phyloP scores from a whole-genome alignment of 352 stramenopile species.

The Phytophthora litchii region DNA sequence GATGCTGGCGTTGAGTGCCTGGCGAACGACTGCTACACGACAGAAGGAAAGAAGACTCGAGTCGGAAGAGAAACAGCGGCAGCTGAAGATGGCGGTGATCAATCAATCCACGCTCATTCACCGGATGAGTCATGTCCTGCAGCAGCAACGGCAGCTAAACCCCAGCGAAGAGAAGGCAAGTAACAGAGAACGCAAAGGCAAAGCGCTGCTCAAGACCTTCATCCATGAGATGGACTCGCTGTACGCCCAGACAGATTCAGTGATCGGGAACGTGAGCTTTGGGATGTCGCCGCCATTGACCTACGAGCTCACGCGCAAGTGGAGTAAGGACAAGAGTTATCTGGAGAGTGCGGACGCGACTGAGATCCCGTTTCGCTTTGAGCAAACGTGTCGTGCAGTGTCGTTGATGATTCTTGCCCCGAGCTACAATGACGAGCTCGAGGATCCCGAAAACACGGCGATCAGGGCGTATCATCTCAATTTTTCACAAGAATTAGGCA shows the following conservation, averaged over 20 bases:
- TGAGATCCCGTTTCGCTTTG: conserved; percentile 26
- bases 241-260: conserved; percentile 28
- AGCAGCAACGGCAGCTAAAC: conserved; percentile 12
- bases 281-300: conserved; percentile 18
- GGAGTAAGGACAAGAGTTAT: conserved; percentile 20
- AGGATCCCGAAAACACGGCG: conserved; percentile 27
- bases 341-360: conserved; percentile 33
- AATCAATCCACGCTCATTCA: conserved; percentile 26
- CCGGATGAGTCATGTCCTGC: conserved; percentile 15
- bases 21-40: conserved; percentile 18
- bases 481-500: conserved; percentile 17
- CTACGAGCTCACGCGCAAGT: conserved; percentile 26
- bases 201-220: conserved; percentile 26
- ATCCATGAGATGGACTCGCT: conserved; percentile 31
- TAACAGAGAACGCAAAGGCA: background rate
- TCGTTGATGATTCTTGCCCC: conserved; percentile 27
- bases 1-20: conserved; percentile 19
- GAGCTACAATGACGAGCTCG: conserved; percentile 27
- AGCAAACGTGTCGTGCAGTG: conserved; percentile 26
- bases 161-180: conserved; percentile 2
- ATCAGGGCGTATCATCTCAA: conserved; percentile 18
- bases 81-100: conserved; percentile 17
- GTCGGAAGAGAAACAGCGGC: conserved; percentile 22
- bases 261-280: conserved; percentile 20
- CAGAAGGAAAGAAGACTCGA: conserved; percentile 31